Percentiles rank a stretch among this genome's conserved stretches.
Evolutionary conservation across 805 yeast genomes (phyloP).

Genomic region (Scheffersomyces amazonensis): DNA sequence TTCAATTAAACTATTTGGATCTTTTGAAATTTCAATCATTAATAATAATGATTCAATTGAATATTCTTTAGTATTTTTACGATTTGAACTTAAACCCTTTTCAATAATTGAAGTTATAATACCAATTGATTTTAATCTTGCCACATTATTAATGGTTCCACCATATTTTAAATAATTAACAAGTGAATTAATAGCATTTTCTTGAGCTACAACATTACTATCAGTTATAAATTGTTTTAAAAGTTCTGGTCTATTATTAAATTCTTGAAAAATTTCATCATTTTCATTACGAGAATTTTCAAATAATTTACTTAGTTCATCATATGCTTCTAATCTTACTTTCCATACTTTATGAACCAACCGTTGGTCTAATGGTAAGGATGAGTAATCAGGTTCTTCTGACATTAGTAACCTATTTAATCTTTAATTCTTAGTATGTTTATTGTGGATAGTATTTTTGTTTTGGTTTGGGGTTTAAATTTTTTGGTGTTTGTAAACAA

Average conservation of each 20-base stretch:
- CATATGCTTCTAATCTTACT: conserved; percentile 78
- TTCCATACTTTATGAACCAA: conserved; percentile 78
- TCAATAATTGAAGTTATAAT: conserved; percentile 62
- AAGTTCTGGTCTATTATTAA: conserved; percentile 50
- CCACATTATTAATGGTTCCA: conserved; percentile 39
- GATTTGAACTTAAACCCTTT: conserved; percentile 73
- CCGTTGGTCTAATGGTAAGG: conserved; percentile 65
- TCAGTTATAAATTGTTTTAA: conserved; percentile 66
- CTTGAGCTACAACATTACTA: conserved; percentile 89
- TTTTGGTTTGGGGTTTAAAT: not conserved
- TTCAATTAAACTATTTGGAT: conserved; percentile 66
- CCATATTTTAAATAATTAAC: conserved; percentile 55
- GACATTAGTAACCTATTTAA: too few relatives aligned
- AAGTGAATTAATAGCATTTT: conserved; percentile 64
- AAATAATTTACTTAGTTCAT: conserved; percentile 55
- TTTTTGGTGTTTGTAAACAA: not conserved
- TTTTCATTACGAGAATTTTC: conserved; percentile 50
- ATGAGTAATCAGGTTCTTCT: conserved; percentile 53
- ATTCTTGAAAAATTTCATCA: conserved; percentile 54
- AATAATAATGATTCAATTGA: conserved; percentile 60
- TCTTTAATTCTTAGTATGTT: too few relatives aligned
- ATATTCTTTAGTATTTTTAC: conserved; percentile 70
- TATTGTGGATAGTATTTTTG: too few relatives aligned
- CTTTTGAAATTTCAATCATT: conserved; percentile 59
- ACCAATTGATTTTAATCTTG: conserved; percentile 36